Base-by-base conservation (phyloP, 176 grass and related monocot genomes). In the Oryza meridionalis region DNA sequence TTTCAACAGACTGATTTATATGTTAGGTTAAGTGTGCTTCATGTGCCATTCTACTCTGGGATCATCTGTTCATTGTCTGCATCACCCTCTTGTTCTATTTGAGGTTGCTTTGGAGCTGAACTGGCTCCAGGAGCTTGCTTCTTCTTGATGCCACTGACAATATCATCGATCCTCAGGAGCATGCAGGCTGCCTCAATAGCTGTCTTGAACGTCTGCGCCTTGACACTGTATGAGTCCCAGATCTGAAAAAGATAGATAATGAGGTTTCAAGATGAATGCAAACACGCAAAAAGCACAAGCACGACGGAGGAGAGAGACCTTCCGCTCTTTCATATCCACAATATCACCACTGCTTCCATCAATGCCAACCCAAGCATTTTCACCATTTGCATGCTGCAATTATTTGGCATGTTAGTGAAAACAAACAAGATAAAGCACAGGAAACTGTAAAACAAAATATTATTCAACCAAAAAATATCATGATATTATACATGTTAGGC, bases 101-200 rank as follows among this genome's bases (percentile, higher is more conserved):
- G 85, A n/a, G 97, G 91, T 49, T 96, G 90, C 64, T 90, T 89
- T 43, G 87, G 88, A 32, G 85, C 77, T 29, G 88, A 81, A 69
- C 85, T 70, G 2, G 89, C 84, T 61, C 97, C 93, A 89, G 97
- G 91, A 74, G 88, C 79, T 79, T 90, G 84, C 68, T 82, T 67
- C 88, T 97, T 94, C 91, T 99, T 99, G 81, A 99, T 99, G 37
- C 97, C 95, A 38, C 95, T 97, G 44, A 97, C 95, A 46, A 99
- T 94, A 72, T 99, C 97, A 16, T 99, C 97, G 47, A 99, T 99
- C 82, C 91, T 90, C 75, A 99, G 73, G 80, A 99, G 93, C 97
- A 99, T 99, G 85, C 85, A 92, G 43, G 97, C 90, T 21, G 97
- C 90, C 71, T 99, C 97, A 0, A 99, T 96, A n/a, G 97, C 97